Base-by-base conservation (phyloP, 2,329 filamentous ascomycete genomes). In the Saccharata proteae region DNA sequence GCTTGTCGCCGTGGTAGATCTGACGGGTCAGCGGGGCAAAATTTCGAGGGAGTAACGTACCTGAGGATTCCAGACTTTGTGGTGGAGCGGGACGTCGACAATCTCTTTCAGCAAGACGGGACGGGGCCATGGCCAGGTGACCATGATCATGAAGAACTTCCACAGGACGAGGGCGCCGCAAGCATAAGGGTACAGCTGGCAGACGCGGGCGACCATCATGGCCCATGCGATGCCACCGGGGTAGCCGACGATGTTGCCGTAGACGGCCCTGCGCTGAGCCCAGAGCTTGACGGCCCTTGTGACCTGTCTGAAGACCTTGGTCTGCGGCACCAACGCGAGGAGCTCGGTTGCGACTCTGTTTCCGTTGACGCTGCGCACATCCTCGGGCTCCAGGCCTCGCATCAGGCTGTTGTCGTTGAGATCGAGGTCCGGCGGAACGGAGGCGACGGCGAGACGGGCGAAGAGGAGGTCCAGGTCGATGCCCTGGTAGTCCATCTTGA, bases 161-260 rank as follows among this genome's bases (percentile, higher is more conserved):
- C 77, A 73, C 23, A 98, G 78, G 34, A 98, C 78, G 15, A 85
- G 80, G 1, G 86, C 83, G 12, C 82, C 81, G 6, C 84, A 82
- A 5, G 90, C 90, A 51, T 84, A 85, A 10, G 90, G 90, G 47
- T 96, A 98, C 11, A 98, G 70, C 56, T 98, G 90, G 55, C 90
- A 96, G 24, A 96, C 82, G 40, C 90, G 74, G 30, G 90, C 90
- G 16, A 96, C 86, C 48, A 98, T 71, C 80, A 98, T 94, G 9
- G 88, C 90, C 84, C 88, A 98, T 4, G 90, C 90, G 23, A 98
- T 86, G 58, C 90, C 90, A 45, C 90, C 90, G 2, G 90, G 90
- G 44, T 90, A 98, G 16, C 90, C 90, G 57, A 93, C 85, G 40
- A 96, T 86, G 48, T 94, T 94, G 41, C 84, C 84, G 51, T 96